A percentile compares a stretch with the other conserved stretches of the same genome.
These are phyloP conservation scores for Lanmaoa rubissima DNA, from an alignment of 768 basidiomycete species.

Conservation along the genomic window DNA sequence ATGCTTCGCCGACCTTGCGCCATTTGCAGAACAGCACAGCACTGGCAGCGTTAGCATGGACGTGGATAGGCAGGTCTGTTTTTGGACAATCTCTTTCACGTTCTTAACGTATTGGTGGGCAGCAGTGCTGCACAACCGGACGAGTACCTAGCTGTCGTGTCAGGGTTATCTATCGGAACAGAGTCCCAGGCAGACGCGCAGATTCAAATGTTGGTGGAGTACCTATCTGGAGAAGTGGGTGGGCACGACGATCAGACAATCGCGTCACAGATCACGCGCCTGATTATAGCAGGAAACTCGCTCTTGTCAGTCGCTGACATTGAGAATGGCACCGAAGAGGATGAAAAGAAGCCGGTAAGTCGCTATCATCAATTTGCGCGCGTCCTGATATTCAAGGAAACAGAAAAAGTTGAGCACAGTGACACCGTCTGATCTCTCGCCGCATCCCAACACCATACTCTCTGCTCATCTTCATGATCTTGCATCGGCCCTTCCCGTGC, in stretches of 20 bases:
- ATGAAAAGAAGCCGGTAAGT: conserved; percentile 59
- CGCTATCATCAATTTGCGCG: conserved; percentile 3
- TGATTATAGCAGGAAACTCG: conserved; percentile 91
- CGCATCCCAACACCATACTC: conserved; percentile 71
- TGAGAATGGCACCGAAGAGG: conserved; percentile 35
- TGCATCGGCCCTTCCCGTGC: conserved; percentile 74
- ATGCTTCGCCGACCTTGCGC: conserved; percentile 82
- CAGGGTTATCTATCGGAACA: conserved; percentile 80
- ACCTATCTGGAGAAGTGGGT: conserved; percentile 82
- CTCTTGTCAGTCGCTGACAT: conserved; percentile 48
- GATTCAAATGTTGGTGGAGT: conserved; percentile 87
- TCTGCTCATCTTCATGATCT: conserved; percentile 74
- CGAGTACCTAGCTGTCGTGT: conserved; percentile 82
- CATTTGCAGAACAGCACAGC: conserved; percentile 33
- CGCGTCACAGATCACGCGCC: conserved; percentile 72
- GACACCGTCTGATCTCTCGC: conserved; percentile 53
- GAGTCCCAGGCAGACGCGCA: conserved; percentile 62
- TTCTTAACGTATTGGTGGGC: conserved; percentile 9
- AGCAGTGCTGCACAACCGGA: conserved; percentile 36
- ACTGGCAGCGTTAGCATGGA: conserved; percentile 51
- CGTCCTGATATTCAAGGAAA: conserved; percentile 15
- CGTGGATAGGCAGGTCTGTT: conserved; percentile 53
- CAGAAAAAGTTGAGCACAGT: conserved; percentile 69
- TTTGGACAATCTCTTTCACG: background rate
- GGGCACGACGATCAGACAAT: conserved; percentile 59